Percentiles rank a stretch among this genome's conserved stretches.
Conservation (phyloP, 2,329 filamentous ascomycete genomes). For the Penicillium sp. region DNA sequence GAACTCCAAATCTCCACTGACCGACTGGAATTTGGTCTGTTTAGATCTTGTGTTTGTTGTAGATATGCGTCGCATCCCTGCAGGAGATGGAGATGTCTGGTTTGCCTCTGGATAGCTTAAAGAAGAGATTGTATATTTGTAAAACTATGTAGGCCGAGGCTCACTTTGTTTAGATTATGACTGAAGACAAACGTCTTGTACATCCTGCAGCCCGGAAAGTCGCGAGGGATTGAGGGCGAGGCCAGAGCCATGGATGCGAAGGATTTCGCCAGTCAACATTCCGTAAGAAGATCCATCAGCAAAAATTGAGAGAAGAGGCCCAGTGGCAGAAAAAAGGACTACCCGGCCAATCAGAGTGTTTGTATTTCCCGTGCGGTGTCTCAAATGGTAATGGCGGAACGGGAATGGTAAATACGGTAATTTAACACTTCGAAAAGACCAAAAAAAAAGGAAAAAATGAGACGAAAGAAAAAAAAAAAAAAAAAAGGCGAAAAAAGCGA, state of each 20-base stretch:
- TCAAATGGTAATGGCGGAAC: not conserved
- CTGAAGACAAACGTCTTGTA: not conserved
- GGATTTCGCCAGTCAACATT: slow-evolving; percentile 6
- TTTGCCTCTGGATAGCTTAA: not conserved
- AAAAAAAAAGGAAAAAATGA: slow-evolving; percentile 13
- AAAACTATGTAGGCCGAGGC: not conserved
- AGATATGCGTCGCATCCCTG: slow-evolving; percentile 12
- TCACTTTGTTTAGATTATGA: not conserved
- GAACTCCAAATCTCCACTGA: slow-evolving; percentile 21
- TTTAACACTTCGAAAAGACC: not conserved
- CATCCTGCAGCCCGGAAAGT: not conserved
- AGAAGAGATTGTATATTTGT: not conserved
- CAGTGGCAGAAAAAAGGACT: not conserved
- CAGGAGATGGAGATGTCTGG: not conserved
- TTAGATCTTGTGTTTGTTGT: slow-evolving; percentile 14
- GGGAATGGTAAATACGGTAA: slow-evolving; percentile 14
- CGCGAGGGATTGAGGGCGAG: not conserved
- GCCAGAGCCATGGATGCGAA: slow-evolving; percentile 4
- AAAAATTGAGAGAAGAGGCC: not conserved
- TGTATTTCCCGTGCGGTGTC: slow-evolving; percentile 28
- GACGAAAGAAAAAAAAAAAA: not conserved
- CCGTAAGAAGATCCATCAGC: slow-evolving; percentile 6
- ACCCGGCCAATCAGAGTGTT: slow-evolving; percentile 35
- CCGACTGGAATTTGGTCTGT: slow-evolving; percentile 22
- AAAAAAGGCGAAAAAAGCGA: slow-evolving; percentile 20